A percentile compares a stretch with the other conserved stretches of the same genome.
These are phyloP conservation scores for Galeopsis tetrahit DNA, from an alignment of 257 asterid species.

Conservation along the genomic window DNA sequence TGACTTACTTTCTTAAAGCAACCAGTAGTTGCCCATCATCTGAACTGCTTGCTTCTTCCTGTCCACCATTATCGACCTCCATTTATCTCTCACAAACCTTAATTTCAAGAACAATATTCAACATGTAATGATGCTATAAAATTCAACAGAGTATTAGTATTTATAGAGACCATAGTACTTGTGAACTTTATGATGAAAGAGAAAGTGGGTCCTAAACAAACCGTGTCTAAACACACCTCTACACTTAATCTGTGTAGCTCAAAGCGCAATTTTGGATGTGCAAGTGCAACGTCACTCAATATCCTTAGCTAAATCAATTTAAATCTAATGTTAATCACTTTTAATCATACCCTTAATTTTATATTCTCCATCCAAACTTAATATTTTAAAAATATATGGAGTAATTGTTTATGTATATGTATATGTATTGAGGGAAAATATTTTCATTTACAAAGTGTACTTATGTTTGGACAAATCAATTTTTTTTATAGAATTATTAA, in stretches of 20 bases:
- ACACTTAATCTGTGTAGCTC: not conserved
- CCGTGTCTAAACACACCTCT: conserved; percentile 1
- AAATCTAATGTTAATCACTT: no score
- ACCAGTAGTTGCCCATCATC: conserved; percentile 34
- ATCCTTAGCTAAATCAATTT: no score
- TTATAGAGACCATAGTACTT: not conserved
- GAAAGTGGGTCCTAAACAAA: conserved; percentile 19
- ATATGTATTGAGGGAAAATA: no score
- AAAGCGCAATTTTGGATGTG: no score
- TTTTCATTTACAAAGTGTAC: no score
- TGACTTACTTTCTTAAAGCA: conserved; percentile 38
- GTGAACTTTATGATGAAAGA: not conserved
- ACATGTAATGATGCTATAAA: not conserved
- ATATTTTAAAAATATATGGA: no score
- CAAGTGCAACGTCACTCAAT: no score
- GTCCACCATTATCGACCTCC: conserved; percentile 30
- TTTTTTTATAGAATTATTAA: no score
- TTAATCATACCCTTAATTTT: no score
- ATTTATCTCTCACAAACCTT: conserved; percentile 5
- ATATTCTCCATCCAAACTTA: no score
- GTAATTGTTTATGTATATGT: no score
- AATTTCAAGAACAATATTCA: conserved; percentile 12
- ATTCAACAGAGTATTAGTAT: not conserved
- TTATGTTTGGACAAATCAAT: no score
- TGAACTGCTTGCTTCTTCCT: conserved; percentile 35